Conservation (phyloP, 2,329 filamentous ascomycete genomes). For the Penicillium sumatraense region DNA sequence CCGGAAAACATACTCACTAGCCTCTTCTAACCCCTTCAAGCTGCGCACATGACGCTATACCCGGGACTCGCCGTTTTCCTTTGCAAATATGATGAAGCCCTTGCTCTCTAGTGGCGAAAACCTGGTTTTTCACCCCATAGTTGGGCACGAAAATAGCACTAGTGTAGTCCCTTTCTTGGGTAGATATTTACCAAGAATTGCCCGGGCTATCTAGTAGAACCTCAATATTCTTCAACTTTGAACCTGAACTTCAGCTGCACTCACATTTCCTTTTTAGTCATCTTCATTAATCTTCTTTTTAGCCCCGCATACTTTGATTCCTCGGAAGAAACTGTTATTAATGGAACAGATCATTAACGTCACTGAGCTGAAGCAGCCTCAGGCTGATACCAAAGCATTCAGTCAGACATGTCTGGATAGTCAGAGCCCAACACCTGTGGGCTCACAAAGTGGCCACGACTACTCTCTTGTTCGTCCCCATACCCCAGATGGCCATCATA, state of each 20-base stretch:
- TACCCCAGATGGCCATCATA: not conserved
- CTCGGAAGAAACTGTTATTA: not conserved
- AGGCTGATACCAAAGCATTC: slow-evolving; percentile 6
- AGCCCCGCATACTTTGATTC: not conserved
- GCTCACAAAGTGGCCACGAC: slow-evolving; percentile 6
- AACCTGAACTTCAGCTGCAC: too few species aligned
- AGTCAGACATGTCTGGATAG: slow-evolving; percentile 2
- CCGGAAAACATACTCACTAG: slow-evolving; percentile 7
- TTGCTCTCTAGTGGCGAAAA: slow-evolving; percentile 6
- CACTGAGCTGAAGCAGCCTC: slow-evolving; percentile 9
- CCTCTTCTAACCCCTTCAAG: not conserved
- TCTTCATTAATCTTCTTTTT: not conserved
- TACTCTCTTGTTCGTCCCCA: slow-evolving; percentile 6
- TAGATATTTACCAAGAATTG: slow-evolving; percentile 5
- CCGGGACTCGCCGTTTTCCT: slow-evolving; percentile 16
- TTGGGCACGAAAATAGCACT: not conserved
- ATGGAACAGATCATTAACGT: slow-evolving; percentile 14
- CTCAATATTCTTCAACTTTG: not conserved
- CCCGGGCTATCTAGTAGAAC: not conserved
- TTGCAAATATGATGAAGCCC: not conserved
- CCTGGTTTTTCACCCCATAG: slow-evolving; percentile 5
- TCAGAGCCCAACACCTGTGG: slow-evolving; percentile 10
- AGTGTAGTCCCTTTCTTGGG: not conserved
- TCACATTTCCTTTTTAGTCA: not conserved
- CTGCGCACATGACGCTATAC: slow-evolving; percentile 11